These are phyloP conservation scores for Lomentospora prolificans DNA, from an alignment of 2,329 filamentous ascomycete species.

Conservation along the genomic window DNA sequence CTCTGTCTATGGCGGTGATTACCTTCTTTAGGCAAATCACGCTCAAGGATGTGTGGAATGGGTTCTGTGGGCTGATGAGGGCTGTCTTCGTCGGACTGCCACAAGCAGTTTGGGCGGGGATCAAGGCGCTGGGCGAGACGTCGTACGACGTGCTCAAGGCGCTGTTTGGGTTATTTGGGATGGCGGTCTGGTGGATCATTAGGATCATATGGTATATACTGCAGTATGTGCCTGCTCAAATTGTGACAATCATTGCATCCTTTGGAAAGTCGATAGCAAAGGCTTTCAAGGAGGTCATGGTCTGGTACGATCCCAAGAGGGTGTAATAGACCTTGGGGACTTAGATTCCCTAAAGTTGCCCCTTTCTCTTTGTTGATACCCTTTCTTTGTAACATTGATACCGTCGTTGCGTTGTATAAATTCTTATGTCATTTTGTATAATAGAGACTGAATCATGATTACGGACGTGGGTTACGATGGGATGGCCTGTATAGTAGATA, in stretches of 20 bases:
- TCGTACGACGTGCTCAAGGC: slow-evolving; percentile 18
- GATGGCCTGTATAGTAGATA: too few species aligned
- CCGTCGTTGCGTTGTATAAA: too few species aligned
- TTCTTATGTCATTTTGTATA: too few species aligned
- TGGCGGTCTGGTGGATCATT: slow-evolving; percentile 17
- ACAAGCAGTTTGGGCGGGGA: slow-evolving; percentile 16
- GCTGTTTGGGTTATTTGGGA: slow-evolving; percentile 22
- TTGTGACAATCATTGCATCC: slow-evolving; percentile 21
- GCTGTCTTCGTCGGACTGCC: slow-evolving; percentile 24
- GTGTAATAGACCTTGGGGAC: not conserved
- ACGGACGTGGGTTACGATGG: too few species aligned
- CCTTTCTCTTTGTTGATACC: not conserved
- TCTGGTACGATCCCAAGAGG: slow-evolving; percentile 27
- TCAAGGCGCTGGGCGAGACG: slow-evolving; percentile 16
- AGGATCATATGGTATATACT: slow-evolving; percentile 19
- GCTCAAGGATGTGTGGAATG: slow-evolving; percentile 28
- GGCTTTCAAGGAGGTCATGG: slow-evolving; percentile 24
- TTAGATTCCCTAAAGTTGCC: not conserved
- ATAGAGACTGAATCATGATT: too few species aligned
- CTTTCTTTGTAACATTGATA: not conserved
- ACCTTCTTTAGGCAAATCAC: slow-evolving; percentile 25
- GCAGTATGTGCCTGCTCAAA: slow-evolving; percentile 22
- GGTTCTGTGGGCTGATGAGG: slow-evolving; percentile 19
- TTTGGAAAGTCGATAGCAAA: slow-evolving; percentile 21
- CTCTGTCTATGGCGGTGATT: slow-evolving; percentile 21